Evolutionary conservation across 2,329 filamentous ascomycete genomes (phyloP).

Genomic region (Exserohilum turcica): DNA sequence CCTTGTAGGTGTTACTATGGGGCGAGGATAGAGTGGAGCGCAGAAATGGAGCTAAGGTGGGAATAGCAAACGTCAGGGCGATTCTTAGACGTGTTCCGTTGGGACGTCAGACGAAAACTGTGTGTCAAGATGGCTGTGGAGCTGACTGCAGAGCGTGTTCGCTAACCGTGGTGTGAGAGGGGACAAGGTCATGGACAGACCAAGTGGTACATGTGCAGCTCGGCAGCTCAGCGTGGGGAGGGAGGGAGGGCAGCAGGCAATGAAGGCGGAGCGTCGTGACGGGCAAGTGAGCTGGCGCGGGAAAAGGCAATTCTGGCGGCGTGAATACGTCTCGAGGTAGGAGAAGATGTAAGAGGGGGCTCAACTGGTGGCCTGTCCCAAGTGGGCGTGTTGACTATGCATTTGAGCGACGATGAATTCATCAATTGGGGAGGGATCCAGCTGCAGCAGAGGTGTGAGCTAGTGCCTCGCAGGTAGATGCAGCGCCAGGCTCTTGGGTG

Average conservation of each 20-base stretch:
- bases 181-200: constrained; percentile 19
- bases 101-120: constrained; percentile 28
- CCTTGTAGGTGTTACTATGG: constrained; percentile 18
- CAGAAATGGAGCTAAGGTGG: constrained; percentile 24
- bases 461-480: constrained; percentile 45
- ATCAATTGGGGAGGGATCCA: constrained; percentile 39
- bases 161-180: constrained; percentile 22
- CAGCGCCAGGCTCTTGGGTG: constrained; percentile 44
- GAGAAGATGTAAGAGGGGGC: constrained; percentile 25
- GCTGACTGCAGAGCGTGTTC: constrained; percentile 30
- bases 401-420: constrained; percentile 43
- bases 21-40: constrained; percentile 23
- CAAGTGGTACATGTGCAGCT: constrained; percentile 21
- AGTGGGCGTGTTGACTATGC: constrained; percentile 40
- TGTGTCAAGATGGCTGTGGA: constrained; percentile 34
- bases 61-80: constrained; percentile 30
- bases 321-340: constrained; percentile 28
- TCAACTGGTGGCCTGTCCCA: constrained; percentile 34
- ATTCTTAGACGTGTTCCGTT: constrained; percentile 25
- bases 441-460: constrained; percentile 38
- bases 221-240: constrained; percentile 11
- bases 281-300: constrained; percentile 16
- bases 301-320: constrained; percentile 17
- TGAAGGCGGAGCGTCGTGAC: constrained; percentile 17
- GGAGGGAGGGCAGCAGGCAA: not conserved